Evolutionary conservation across 805 yeast species (phyloP), one percentile per base, ranked within the genome.

Genomic region (Lachancea mirantina): DNA sequence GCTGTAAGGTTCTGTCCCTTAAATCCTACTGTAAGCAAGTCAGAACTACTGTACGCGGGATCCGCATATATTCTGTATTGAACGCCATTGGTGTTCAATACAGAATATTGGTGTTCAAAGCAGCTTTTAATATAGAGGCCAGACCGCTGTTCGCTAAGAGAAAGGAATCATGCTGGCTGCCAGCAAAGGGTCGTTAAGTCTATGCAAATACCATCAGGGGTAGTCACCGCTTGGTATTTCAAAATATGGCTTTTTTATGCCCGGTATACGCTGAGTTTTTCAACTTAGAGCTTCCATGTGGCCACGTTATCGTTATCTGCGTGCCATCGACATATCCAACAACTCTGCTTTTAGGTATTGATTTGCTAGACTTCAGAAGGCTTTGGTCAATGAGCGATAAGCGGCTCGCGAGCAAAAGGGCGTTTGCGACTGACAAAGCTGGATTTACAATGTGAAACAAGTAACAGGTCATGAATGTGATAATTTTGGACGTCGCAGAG

Each of bases 161-260:
- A 14, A 28, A 28, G 13, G 31, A 28, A 6, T 19, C 23, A 14
- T 28, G 31, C 31, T 19, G 23, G 15, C 4, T 19, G 6, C 31
- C 26, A 11, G 26, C 19, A n/a, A 6, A 30, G n/a, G 27, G 26
- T 23, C 7, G 26, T 6, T 14, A 30, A 16, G 13, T 30, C 26
- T 21, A 30, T 22, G 15, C 33, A 30, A 10, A 30, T 9, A 5
- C 27, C 15, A 28, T 28, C 23, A n/a, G 31, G 5, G 8, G 32
- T 19, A 25, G 9, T 28, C n/a, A 19, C 25, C 20, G 32, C 32
- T n/a, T 28, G 32, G 14, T 28, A 21, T 9, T 14, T 19, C 18
- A 14, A 6, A 14, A 8, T 21, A 28, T 21, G 25, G 8, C 16
- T 28, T 19, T 14, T 17, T 28, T 28, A 13, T 28, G 24, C 9